Evolutionary conservation across 1,139 yeast species (phyloP), one percentile per base, ranked within the genome.

Genomic region (Hyphopichia fennica): DNA sequence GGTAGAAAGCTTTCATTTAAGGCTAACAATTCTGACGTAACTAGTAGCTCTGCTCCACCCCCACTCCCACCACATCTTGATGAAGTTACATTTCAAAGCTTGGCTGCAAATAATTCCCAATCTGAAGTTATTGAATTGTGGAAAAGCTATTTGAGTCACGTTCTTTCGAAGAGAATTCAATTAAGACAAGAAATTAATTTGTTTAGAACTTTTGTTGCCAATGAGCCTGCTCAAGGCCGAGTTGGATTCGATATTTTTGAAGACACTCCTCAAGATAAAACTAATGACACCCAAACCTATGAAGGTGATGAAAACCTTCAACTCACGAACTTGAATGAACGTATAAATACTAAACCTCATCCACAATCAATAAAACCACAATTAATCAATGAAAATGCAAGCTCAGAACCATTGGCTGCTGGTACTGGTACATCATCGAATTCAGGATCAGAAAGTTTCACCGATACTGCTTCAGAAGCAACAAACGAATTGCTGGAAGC

Each of bases 181-280:
- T 58, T 73, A 41, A 60, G 78, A 39, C 76, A 71, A 47, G 79
- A 73, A 48, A 72, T 73, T 41, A 55, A 50, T 34, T 50, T 62
- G 45, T 73, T 64, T 56, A 73, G 69, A 46, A 43, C 59, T 3
- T 62, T 67, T 42, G 33, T 58, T 36, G 56, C 52, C 2, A 50
- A 46, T 17, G 57, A 51, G 11, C 28, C 28, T 9, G 13, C 9
- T 11, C 16, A n/a, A 4, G 47, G n/a, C 25, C 38, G 27, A 41
- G 42, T 30, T 16, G 25, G 22, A 8, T 31, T 40, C 33, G 20
- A 33, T 19, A 34, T 36, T 22, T 27, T 28, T n/a, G n/a, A n/a
- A n/a, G n/a, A n/a, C n/a, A n/a, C n/a, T n/a, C n/a, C n/a, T 14
- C 39, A 41, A 23, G 37, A 39, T 23, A 22, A 28, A 14, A 3